Evolutionary conservation across 1,284 basidiomycete species (phyloP), one percentile per base, ranked within the genome.

Genomic region (Cerioporus squamosus): DNA sequence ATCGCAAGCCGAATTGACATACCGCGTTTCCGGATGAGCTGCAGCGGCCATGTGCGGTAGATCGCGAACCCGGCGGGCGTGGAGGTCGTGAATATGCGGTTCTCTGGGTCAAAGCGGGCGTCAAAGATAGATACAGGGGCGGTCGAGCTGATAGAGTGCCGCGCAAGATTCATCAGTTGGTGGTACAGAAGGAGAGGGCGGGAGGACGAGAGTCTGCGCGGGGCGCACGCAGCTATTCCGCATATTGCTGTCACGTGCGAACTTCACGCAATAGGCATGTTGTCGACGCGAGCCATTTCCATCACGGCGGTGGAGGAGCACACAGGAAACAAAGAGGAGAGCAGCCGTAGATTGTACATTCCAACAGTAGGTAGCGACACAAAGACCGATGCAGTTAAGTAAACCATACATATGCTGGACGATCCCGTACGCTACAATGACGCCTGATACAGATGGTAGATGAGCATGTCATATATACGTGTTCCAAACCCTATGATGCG

Each of bases 21-120:
- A 94, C 95, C 89, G 79, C 90, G 84, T 75, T 90, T 91, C 67
- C 88, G 84, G 63, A 97, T 77, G 58, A 94, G 80, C 60, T 84
- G 81, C 47, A 97, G 81, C 10, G 95, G 95, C 72, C 81, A 88
- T 57, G 89, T 82, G 57, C 83, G 85, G 79, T 96, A 97, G 26
- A 97, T 83, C 40, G 93, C 91, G 73, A 95, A 97, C 43, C 95
- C 95, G 53, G 85, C 83, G 51, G 89, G 88, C 7, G 91, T 94
- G 14, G 93, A 86, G 44, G 89, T 81, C 0, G 93, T 89, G 77
- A 97, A 97, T 72, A 94, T 87, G 60, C 83, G 79, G 60, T 84
- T 89, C 67, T 92, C 88, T 24, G 87, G 75, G 66, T 93, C 90
- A 71, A 95, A 93, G 58, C 83, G 81, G 59, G 90, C 85, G 73